These are phyloP conservation scores for Plectranthus barbatus DNA, from an alignment of 257 asterid genomes.

Conservation along the genomic window DNA sequence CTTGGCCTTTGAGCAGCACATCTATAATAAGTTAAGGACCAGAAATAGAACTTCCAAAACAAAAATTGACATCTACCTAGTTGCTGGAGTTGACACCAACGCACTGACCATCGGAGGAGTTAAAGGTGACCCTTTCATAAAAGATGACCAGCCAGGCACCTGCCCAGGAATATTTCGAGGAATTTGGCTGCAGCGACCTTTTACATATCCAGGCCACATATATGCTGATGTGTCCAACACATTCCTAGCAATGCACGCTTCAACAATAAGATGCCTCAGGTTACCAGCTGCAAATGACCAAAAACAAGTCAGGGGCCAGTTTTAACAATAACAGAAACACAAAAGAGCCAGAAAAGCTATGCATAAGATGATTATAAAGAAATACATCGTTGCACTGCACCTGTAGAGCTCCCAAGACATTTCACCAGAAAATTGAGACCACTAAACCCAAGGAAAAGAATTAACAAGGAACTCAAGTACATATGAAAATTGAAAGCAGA, in stretches of 20 bases:
- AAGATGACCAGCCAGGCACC: constrained; percentile 82
- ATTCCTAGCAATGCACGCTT: constrained; percentile 95
- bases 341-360: neutral
- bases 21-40: neutral
- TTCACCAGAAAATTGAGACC: neutral
- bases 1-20: neutral
- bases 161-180: constrained; percentile 73
- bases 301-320: constrained; percentile 8
- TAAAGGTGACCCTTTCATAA: constrained; percentile 75
- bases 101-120: constrained; percentile 69
- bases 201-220: constrained; percentile 94
- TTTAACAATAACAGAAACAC: constrained; percentile 3
- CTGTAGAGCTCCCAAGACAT: too few species aligned
- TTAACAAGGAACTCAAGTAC: too few species aligned
- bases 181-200: constrained; percentile 67
- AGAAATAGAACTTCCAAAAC: neutral
- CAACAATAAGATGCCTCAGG: constrained; percentile 83
- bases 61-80: constrained; percentile 54
- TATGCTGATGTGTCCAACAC: constrained; percentile 88
- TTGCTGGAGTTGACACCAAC: constrained; percentile 82
- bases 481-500: neutral
- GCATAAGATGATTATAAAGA: neutral
- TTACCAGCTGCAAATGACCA: constrained; percentile 62
- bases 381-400: neutral
- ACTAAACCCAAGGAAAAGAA: neutral